phyloP scores from a whole-genome alignment of 2,329 filamentous ascomycete genomes.

The Hypoxylon rubiginosum region DNA sequence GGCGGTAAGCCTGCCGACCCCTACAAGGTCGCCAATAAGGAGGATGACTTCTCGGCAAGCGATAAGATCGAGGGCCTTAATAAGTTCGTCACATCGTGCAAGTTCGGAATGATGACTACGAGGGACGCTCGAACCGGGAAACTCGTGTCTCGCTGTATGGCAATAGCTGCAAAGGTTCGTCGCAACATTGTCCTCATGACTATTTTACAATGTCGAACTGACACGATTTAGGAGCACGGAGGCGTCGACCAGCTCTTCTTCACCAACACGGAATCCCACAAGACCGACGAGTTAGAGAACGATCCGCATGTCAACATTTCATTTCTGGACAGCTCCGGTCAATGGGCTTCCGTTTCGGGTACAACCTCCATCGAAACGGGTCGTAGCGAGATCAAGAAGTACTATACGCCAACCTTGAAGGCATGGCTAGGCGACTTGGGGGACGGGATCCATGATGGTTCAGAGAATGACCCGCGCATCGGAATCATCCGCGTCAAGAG shows the following conservation, averaged over 20 bases:
- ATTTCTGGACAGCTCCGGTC: conserved; percentile 80
- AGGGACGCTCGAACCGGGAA: conserved; percentile 73
- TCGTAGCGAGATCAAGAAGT: conserved; percentile 75
- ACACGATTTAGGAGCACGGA: conserved; percentile 73
- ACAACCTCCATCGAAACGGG: conserved; percentile 77
- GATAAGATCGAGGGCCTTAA: conserved; percentile 82
- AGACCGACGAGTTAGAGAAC: conserved; percentile 82
- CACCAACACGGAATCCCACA: conserved; percentile 90
- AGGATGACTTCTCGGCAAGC: conserved; percentile 73
- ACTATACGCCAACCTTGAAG: conserved; percentile 81
- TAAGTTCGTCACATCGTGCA: conserved; percentile 77
- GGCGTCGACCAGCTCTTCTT: conserved; percentile 89
- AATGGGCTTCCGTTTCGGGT: conserved; percentile 91
- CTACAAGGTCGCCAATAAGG: conserved; percentile 80
- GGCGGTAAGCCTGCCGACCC: conserved; percentile 77
- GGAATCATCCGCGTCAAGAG: conserved; percentile 83
- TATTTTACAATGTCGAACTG: not conserved
- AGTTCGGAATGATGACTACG: conserved; percentile 93
- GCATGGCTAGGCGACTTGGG: conserved; percentile 89
- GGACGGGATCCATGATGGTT: conserved; percentile 86
- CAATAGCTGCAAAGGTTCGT: conserved; percentile 79
- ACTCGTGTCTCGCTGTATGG: conserved; percentile 88
- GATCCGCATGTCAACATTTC: conserved; percentile 84
- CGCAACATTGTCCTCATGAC: not conserved
- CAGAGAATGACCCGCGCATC: conserved; percentile 84